Evolutionary conservation across 2,329 filamentous ascomycete species (phyloP), one percentile per base, ranked within the genome.

Genomic region (Orbilia oligospora): DNA sequence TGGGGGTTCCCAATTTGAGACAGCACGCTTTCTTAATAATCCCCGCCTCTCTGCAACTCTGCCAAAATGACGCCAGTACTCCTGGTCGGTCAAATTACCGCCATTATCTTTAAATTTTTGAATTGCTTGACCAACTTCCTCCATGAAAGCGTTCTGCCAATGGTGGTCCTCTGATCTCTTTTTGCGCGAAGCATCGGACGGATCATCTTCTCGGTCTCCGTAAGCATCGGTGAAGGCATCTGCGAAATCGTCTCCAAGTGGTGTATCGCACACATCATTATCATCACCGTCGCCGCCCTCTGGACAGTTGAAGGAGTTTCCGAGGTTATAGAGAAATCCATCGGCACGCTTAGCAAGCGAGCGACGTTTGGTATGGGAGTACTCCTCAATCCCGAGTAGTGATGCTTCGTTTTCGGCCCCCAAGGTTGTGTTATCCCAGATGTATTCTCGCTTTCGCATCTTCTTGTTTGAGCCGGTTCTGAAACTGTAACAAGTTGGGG

Each of bases 351-450:
- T 71, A 33, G 38, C 56, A 65, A 71, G 69, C 46, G 69, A 65
- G 64, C 16, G 33, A 48, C 27, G 69, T 33, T 65, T 71, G 30
- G 69, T 71, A 65, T 71, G 69, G 48, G 69, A 71, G 36, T 71
- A 71, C 36, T 55, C 46, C 36, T 71, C 8, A 24, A 71, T 65
- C 36, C 69, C 69, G 1, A 71, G 48, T 24, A 71, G 48, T 18
- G 69, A 71, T 55, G 44, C 33, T 71, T 71, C 56, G 27, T 71
- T 71, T 65, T 71, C 69, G 10, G 69, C 69, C 18, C 69, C 69
- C 46, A 71, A 65, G n/a, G 69, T 71, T 65, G 69, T 71, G 51
- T 71, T 71, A 55, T 71, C 69, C 69, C 69, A 71, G 20, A 71
- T 71, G 18, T 71, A 71, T 36, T 71, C 69, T 33, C 69, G 69